Conservation (phyloP, 2,329 filamentous ascomycete genomes). For the Karstenula rhodostoma region DNA sequence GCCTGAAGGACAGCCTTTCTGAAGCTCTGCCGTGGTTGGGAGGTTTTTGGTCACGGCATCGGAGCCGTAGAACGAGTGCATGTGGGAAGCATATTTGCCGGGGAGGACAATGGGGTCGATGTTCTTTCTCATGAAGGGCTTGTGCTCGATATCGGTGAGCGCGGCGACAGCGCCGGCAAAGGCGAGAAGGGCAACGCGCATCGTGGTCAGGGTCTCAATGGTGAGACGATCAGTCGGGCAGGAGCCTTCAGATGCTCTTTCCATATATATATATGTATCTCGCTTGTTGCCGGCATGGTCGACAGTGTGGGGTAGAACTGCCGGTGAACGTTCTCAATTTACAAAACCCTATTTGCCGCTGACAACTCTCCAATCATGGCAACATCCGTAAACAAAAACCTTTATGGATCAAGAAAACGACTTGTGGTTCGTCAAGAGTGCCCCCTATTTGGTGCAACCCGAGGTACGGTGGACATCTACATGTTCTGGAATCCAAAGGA, state of each 20-base stretch:
- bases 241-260: background rate
- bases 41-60: conserved; percentile 48
- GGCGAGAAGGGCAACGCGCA: background rate
- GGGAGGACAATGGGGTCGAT: conserved; percentile 52
- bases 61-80: conserved; percentile 53
- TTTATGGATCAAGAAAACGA: background rate
- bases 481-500: too few relatives aligned
- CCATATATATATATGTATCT: background rate
- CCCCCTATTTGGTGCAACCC: background rate
- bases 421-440: background rate
- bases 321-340: conserved; percentile 1
- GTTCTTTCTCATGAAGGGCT: conserved; percentile 51
- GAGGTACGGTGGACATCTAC: too few relatives aligned
- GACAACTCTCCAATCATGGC: background rate
- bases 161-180: conserved; percentile 4
- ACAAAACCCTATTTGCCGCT: background rate
- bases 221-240: too few relatives aligned
- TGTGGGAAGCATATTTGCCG: conserved; percentile 47
- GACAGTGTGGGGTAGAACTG: conserved; percentile 1
- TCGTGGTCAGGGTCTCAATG: background rate
- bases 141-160: conserved; percentile 19
- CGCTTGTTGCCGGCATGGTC: background rate
- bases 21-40: conserved; percentile 45
- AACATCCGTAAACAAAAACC: background rate
- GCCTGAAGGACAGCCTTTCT: conserved; percentile 51